Base-by-base conservation (phyloP, 2,329 filamentous ascomycete genomes). In the Cladobotryum protrusum region DNA sequence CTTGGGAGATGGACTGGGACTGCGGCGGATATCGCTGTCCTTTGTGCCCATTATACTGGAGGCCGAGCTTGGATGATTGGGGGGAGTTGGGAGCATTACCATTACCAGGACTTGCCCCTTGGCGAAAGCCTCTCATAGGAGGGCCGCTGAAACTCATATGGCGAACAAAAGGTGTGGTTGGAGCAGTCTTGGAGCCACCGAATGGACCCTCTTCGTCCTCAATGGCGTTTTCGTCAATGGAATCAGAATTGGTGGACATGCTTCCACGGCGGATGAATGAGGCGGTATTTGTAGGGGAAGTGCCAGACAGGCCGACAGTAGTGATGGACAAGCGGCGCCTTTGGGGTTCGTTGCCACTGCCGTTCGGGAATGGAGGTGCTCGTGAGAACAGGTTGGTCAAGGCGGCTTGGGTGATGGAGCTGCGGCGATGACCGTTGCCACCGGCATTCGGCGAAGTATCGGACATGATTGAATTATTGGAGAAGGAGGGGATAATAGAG, bases 61-160 rank as follows among this genome's bases (percentile, higher is more conserved):
- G 65, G 43, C 55, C 54, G 61, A 70, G 62, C 48, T 63, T 60
- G 51, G 63, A 59, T 45, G 62, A 53, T 48, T 65, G 64, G 67
- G 67, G 67, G 64, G 67, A 64, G 55, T 64, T 58, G 60, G 67
- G 76, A 67, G 57, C 73, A 76, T 78, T 82, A 82, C 81, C 82
- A 72, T 80, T 81, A 63, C 79, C 81, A 64, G 82, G 76, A 64
- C 82, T 85, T 61, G 73, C 74, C 61, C 76, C 75, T 34, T 71
- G 70, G 48, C 73, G 69, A 54, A 65, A 71, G 55, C 73, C 72
- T 59, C 83, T 85, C 60, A 87, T 80, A 68, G 83, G 85, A 66
- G 89, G 82, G 54, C 86, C 86, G 54, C 92, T 91, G 63, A 96
- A 95, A 70, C 91, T 96, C 74, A 96, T 84, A 52, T 91, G 86